Conservation (phyloP, 176 grass and related monocot genomes). For the Oryza meridionalis region DNA sequence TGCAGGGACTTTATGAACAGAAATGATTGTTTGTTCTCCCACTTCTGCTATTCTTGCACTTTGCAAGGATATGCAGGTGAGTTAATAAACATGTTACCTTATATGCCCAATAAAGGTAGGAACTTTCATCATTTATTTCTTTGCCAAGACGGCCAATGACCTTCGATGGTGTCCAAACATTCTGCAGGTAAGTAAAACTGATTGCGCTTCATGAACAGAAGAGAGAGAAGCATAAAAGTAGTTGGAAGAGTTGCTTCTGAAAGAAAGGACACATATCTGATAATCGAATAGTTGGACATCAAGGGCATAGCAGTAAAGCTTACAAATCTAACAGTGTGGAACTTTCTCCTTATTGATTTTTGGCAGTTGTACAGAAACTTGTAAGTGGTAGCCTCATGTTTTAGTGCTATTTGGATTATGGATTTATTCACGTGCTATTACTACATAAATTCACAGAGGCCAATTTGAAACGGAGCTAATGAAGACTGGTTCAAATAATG, state of each 20-base stretch:
- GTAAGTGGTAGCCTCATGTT: too few species aligned
- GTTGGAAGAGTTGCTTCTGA: not conserved
- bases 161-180: conserved; percentile 92
- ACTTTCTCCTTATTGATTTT: not conserved
- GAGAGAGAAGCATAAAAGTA: conserved; percentile 11
- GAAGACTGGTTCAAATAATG: not conserved
- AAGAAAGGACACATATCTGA: not conserved
- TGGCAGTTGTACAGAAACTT: not conserved
- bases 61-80: not conserved
- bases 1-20: not conserved
- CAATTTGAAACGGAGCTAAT: conserved; percentile 4
- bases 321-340: not conserved
- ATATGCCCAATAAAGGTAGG: conserved; percentile 93
- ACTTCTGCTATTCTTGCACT: not conserved
- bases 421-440: not conserved
- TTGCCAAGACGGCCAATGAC: conserved; percentile 92
- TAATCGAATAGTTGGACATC: not conserved
- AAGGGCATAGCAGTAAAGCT: not conserved
- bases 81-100: conserved; percentile 57
- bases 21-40: not conserved
- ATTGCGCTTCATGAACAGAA: not conserved
- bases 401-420: too few species aligned
- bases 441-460: not conserved
- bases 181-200: conserved; percentile 51
- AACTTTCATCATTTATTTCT: conserved; percentile 88